phyloP scores from a whole-genome alignment of 805 yeast species.

The Candida lessepsii region DNA sequence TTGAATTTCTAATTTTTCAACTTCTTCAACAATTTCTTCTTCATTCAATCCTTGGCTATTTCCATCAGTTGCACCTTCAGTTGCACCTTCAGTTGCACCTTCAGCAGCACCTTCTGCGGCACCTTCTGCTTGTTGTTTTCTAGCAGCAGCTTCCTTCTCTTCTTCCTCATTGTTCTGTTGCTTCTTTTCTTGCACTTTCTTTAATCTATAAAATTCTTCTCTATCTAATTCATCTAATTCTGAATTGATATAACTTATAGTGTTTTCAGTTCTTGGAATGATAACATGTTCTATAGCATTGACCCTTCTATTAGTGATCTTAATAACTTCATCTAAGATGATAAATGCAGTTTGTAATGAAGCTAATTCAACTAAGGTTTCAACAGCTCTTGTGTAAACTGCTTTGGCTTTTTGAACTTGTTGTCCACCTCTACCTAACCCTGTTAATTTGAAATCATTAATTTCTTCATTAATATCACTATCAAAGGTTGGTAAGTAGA shows the following conservation, averaged over 20 bases:
- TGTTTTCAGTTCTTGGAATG: slow-evolving; percentile 96
- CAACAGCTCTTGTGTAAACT: slow-evolving; percentile 95
- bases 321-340: slow-evolving; percentile 94
- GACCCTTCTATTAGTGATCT: slow-evolving; percentile 96
- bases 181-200: slow-evolving; percentile 94
- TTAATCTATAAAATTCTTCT: slow-evolving; percentile 95
- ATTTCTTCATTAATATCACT: slow-evolving; percentile 77
- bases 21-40: slow-evolving; percentile 27
- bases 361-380: slow-evolving; percentile 92
- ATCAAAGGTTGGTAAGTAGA: slow-evolving; percentile 88
- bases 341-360: slow-evolving; percentile 96
- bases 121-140: too few relatives aligned
- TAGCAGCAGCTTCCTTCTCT: slow-evolving; percentile 19
- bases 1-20: slow-evolving; percentile 25
- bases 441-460: slow-evolving; percentile 94
- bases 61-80: too few relatives aligned
- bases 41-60: slow-evolving; percentile 20
- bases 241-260: slow-evolving; percentile 86
- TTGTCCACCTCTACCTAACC: slow-evolving; percentile 98
- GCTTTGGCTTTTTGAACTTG: slow-evolving; percentile 93
- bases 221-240: slow-evolving; percentile 97
- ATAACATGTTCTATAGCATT: slow-evolving; percentile 98
- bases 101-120: too few relatives aligned
- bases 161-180: slow-evolving; percentile 73
- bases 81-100: too few relatives aligned